phyloP scores from a whole-genome alignment of 2,329 filamentous ascomycete genomes.

The Aureobasidium sp. region DNA sequence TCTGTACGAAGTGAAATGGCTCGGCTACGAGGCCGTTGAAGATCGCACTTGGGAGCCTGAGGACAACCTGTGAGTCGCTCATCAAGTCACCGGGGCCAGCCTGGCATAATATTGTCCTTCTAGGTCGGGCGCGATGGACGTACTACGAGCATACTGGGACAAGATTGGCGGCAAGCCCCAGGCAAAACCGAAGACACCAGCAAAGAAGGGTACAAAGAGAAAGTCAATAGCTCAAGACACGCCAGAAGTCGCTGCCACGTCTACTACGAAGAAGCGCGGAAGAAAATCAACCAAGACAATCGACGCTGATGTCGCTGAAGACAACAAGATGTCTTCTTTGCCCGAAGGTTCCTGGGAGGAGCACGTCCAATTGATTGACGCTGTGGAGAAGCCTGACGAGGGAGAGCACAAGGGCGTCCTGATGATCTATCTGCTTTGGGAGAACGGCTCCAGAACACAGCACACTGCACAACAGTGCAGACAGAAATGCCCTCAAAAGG shows the following conservation, averaged over 20 bases:
- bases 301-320: conserved; percentile 35
- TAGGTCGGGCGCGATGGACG: conserved; percentile 38
- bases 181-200: conserved; percentile 22
- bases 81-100: background rate
- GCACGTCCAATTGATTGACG: conserved; percentile 62
- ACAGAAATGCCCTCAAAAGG: conserved; percentile 71
- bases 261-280: conserved; percentile 16
- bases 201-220: conserved; percentile 25
- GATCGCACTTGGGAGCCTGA: conserved; percentile 77
- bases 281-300: background rate
- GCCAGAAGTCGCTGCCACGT: background rate
- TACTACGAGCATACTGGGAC: conserved; percentile 58
- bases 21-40: conserved; percentile 62
- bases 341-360: conserved; percentile 73
- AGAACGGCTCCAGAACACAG: conserved; percentile 64
- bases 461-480: conserved; percentile 64
- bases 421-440: conserved; percentile 67
- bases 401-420: conserved; percentile 36
- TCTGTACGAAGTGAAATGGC: conserved; percentile 71
- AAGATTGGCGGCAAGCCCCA: conserved; percentile 52
- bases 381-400: conserved; percentile 55
- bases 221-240: conserved; percentile 19
- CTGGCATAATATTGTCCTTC: background rate
- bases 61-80: conserved; percentile 54
- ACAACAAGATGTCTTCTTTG: conserved; percentile 47